Evolutionary conservation across 805 yeast genomes (phyloP).

Genomic region (Pichia manshurica): DNA sequence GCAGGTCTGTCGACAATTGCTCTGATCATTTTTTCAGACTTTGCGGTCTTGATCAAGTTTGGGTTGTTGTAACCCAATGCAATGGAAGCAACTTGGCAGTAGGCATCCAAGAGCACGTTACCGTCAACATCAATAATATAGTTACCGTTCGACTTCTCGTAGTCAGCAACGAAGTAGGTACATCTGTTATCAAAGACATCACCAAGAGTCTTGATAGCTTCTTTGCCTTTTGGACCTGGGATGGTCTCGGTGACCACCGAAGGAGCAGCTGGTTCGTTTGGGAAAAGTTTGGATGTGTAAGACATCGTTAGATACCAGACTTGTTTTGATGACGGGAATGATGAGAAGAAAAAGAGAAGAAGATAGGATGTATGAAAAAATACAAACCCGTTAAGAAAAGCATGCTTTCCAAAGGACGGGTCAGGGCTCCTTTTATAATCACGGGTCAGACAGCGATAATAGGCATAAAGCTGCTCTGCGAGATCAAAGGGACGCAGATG

Average conservation of each 20-base stretch:
- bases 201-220: slow-evolving; percentile 47
- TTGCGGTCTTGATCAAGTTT: slow-evolving; percentile 60
- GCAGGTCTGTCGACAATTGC: slow-evolving; percentile 83
- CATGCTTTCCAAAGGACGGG: background rate
- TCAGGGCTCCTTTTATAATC: background rate
- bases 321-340: background rate
- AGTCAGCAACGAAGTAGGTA: slow-evolving; percentile 71
- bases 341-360: background rate
- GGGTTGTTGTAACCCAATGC: slow-evolving; percentile 87
- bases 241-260: slow-evolving; percentile 47
- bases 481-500: background rate
- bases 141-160: slow-evolving; percentile 69
- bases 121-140: slow-evolving; percentile 80
- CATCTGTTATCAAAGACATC: slow-evolving; percentile 67
- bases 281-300: slow-evolving; percentile 56
- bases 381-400: no score
- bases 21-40: slow-evolving; percentile 61
- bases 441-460: background rate
- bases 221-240: slow-evolving; percentile 73
- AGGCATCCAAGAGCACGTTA: slow-evolving; percentile 64
- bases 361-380: no score
- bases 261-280: slow-evolving; percentile 76
- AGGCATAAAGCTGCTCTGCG: background rate
- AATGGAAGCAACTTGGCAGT: slow-evolving; percentile 81
- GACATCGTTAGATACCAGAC: slow-evolving; percentile 28